A percentile compares a stretch with the other conserved stretches of the same genome.
Evolutionary conservation across 352 stramenopile species (phyloP).

Genomic region (Phytophthora rubi): DNA sequence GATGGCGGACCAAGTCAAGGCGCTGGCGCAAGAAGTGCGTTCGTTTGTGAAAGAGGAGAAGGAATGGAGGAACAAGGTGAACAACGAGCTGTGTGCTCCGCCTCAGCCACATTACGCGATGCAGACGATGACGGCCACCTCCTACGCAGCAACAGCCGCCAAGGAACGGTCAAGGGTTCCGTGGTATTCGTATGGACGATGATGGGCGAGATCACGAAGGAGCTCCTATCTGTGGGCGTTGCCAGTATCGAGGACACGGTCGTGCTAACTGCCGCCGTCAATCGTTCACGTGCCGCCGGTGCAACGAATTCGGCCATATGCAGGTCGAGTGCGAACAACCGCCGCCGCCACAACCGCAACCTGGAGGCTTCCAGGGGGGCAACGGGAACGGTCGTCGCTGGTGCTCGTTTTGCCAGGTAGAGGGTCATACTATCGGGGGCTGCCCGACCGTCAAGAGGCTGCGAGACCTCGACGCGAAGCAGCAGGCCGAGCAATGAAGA

Average conservation of each 20-base stretch:
- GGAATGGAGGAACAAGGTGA: neutral
- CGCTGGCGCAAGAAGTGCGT: neutral
- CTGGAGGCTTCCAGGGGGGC: neutral
- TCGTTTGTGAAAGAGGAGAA: neutral
- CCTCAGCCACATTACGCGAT: too few species aligned
- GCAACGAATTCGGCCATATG: neutral
- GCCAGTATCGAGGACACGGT: neutral
- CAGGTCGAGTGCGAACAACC: neutral
- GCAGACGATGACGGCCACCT: neutral
- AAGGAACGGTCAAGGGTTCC: neutral
- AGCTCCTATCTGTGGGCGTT: neutral
- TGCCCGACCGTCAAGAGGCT: neutral
- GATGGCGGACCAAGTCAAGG: neutral
- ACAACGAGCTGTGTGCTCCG: neutral
- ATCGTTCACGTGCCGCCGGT: neutral
- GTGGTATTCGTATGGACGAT: neutral
- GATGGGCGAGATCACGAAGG: neutral
- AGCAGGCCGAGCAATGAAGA: neutral
- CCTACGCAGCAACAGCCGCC: neutral
- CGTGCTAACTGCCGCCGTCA: neutral
- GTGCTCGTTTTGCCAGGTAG: neutral
- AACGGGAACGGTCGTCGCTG: neutral
- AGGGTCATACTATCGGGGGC: neutral
- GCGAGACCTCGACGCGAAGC: neutral
- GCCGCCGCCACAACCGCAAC: neutral